These are phyloP conservation scores for Tylopilus balloui DNA, from an alignment of 768 basidiomycete species.

Conservation along the genomic window DNA sequence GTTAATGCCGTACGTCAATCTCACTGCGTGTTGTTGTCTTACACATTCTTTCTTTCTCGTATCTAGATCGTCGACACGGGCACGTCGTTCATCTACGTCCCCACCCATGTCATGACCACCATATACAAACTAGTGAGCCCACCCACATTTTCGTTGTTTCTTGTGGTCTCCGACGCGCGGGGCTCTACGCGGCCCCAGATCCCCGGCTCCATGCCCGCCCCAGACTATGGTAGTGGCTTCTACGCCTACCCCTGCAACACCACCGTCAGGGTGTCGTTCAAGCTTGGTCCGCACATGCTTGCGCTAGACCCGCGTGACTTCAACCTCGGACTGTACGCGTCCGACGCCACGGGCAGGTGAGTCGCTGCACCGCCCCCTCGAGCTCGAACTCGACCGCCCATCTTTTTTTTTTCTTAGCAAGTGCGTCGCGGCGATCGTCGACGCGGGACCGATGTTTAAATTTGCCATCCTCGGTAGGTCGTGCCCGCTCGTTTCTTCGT, in stretches of 20 bases:
- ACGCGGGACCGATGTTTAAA: slow-evolving; percentile 21
- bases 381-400: neutral
- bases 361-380: neutral
- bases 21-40: neutral
- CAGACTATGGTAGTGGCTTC: slow-evolving; percentile 45
- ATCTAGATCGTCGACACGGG: slow-evolving; percentile 63
- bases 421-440: slow-evolving; percentile 55
- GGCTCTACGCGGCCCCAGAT: slow-evolving; percentile 36
- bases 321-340: slow-evolving; percentile 43
- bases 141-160: neutral
- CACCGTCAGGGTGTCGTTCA: slow-evolving; percentile 35
- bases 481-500: too few relatives aligned
- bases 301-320: slow-evolving; percentile 46
- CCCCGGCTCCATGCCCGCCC: slow-evolving; percentile 40
- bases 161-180: neutral
- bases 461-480: slow-evolving; percentile 21
- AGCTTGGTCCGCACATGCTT: slow-evolving; percentile 42
- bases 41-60: neutral
- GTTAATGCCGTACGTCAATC: slow-evolving; percentile 16
- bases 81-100: slow-evolving; percentile 61
- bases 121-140: slow-evolving; percentile 44
- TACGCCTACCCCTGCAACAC: slow-evolving; percentile 53
- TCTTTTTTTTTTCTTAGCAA: slow-evolving; percentile 29
- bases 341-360: slow-evolving; percentile 30
- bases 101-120: slow-evolving; percentile 35